Base-by-base conservation (phyloP, 2,329 filamentous ascomycete genomes). In the Sporothrix brunneoviolacea region DNA sequence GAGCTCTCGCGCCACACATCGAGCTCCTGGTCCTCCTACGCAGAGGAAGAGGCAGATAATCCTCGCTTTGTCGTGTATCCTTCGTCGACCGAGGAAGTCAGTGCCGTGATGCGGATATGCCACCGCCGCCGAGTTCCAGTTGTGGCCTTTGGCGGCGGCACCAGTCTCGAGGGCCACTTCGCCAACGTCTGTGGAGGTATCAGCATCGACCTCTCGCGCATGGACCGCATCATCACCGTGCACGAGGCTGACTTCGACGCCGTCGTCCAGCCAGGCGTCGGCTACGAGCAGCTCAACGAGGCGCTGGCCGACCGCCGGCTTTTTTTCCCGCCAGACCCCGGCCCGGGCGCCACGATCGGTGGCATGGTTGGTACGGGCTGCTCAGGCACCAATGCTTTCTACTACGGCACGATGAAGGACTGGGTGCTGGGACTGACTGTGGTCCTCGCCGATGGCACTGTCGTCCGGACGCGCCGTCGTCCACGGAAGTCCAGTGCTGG, bases 261-360 rank as follows among this genome's bases (percentile, higher is more conserved):
- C 3, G 75, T 84, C 1, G 83, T 87, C 2, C 83, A 87, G 59
- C 82, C 83, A 3, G 86, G 86, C 0, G 77, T 93, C 1, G 86
- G 86, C 37, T 93, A 88, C 88, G 84, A 91, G 64, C 64, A 76
- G 2, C 70, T 94, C 19, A 93, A 93, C 62, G 82, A 88, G 62
- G 73, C 82, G 55, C 72, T 94, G 32, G 71, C 70, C 6, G 72
- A 79, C 30, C 76, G 86, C 40, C 83, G 82, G 27, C 73, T 94
- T 0, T 93, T 93, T 72, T 91, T 93, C 64, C 88, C 88, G 4
- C 86, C 87, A 0, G 88, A 94, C 62, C 88, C 88, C 4, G 87
- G 87, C 24, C 88, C 88, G 41, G 86, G 86, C 8, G 88, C 88
- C 46, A 86, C 85, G 76, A 91, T 94, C 55, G 88, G 88, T 45